These are phyloP conservation scores for Daedaleopsis sinensis DNA, from an alignment of 768 basidiomycete genomes.

Conservation along the genomic window DNA sequence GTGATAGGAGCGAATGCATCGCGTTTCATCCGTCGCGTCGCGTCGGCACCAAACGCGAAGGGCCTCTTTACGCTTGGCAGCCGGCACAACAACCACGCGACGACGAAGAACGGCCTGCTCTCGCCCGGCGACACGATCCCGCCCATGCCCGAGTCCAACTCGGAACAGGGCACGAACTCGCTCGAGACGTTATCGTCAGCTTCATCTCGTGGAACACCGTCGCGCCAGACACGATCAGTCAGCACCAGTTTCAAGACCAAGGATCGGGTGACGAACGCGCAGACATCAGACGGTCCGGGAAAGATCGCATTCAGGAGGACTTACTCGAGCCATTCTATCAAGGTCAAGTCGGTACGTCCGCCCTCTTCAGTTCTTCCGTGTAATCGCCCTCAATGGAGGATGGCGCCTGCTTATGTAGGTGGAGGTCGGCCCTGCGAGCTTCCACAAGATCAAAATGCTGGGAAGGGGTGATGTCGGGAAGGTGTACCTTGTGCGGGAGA, in stretches of 20 bases:
- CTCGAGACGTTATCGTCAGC: slow-evolving; percentile 79
- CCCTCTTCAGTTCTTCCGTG: slow-evolving; percentile 12
- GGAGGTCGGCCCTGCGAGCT: slow-evolving; percentile 92
- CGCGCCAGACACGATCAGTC: slow-evolving; percentile 41
- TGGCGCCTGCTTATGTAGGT: slow-evolving; percentile 51
- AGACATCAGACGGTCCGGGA: slow-evolving; percentile 49
- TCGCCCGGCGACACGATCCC: slow-evolving; percentile 68
- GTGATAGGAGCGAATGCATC: slow-evolving; percentile 75
- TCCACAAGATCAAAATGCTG: slow-evolving; percentile 96
- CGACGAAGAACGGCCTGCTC: slow-evolving; percentile 77
- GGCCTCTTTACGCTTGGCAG: slow-evolving; percentile 74
- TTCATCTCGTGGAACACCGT: slow-evolving; percentile 62
- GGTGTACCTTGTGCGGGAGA: slow-evolving; percentile 97
- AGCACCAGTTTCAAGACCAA: slow-evolving; percentile 40
- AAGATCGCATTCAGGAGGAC: slow-evolving; percentile 86
- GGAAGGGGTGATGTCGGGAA: slow-evolving; percentile 99
- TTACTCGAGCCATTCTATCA: slow-evolving; percentile 98
- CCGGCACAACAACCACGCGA: slow-evolving; percentile 50
- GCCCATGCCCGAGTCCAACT: slow-evolving; percentile 50
- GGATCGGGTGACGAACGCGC: slow-evolving; percentile 49
- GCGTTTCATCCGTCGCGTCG: slow-evolving; percentile 92
- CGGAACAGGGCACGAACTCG: slow-evolving; percentile 68
- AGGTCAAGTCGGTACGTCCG: slow-evolving; percentile 76
- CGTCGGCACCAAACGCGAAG: slow-evolving; percentile 96
- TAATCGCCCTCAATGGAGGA: slow-evolving; percentile 6